Evolutionary conservation across 1,139 yeast genomes (phyloP), one percentile per base, ranked within the genome.

Genomic region (Waltiozyma solani): DNA sequence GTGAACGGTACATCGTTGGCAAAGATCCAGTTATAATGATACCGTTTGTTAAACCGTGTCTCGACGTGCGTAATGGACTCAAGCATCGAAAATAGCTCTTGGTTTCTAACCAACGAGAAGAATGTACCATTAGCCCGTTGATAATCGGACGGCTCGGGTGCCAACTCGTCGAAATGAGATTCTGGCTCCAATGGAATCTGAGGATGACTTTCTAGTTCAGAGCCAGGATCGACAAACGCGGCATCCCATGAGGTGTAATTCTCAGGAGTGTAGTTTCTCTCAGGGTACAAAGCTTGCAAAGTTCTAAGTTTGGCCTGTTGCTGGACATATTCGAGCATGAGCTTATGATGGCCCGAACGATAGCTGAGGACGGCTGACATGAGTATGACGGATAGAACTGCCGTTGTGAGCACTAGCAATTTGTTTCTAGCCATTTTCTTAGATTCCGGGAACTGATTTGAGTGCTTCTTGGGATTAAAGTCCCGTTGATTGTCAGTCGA

Each of bases 21-120:
- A 45, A 76, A 76, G 2, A 75, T 76, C 82, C 82, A 76, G 51
- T 75, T 80, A 48, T 76, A 76, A 47, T 73, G 64, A 53, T 48
- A 75, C 37, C 63, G 62, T 9, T 57, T 42, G 54, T 75, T 75
- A 57, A 76, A 76, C 24, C 80, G 56, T 46, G 71, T 76, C 49
- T 76, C 79, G 34, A 74, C 73, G 64, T 43, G 43, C 32, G 47
- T 72, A 27, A 65, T 62, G 37, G 74, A 64, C 39, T 74, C 71
- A 2, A 79, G 35, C 40, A 80, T 59, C 3, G 64, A 68, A 53
- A 62, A 63, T 21, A 80, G 56, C 44, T 82, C 93, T 11, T 61
- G 53, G 55, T 81, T 81, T 37, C 86, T 63, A 38, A 81, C 83
- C 32, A 82, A 58, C 8, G 82, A 69, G 42, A 81, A 69, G 47